These are phyloP conservation scores for Taiwanofungus camphoratus DNA, from an alignment of 1,284 basidiomycete genomes.

Conservation along the genomic window DNA sequence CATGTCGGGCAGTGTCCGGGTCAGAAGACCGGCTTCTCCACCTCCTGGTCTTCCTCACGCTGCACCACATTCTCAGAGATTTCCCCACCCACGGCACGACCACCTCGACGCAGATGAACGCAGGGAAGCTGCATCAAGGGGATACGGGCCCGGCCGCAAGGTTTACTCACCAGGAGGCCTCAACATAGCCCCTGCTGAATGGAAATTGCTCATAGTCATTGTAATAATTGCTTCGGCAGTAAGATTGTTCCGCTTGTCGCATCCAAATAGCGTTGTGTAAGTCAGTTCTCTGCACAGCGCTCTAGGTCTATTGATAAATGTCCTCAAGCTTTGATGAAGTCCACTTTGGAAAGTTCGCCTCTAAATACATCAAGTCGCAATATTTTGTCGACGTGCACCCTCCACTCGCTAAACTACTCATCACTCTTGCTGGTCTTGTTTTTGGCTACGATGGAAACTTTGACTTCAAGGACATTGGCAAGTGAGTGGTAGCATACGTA, in stretches of 20 bases:
- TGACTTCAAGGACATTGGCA: conserved; percentile 96
- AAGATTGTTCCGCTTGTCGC: conserved; percentile 73
- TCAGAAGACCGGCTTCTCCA: conserved; percentile 61
- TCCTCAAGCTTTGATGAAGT: conserved; percentile 88
- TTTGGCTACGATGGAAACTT: conserved; percentile 93
- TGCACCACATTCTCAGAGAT: conserved; percentile 40
- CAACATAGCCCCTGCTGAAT: conserved; percentile 61
- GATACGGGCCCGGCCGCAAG: conserved; percentile 49
- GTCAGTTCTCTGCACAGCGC: conserved; percentile 27
- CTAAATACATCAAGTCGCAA: conserved; percentile 84
- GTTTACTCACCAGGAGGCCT: conserved; percentile 58
- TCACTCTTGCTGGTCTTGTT: conserved; percentile 85
- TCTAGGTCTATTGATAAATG: conserved; percentile 3
- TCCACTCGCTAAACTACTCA: conserved; percentile 92
- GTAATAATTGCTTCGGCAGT: conserved; percentile 67
- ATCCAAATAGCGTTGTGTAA: conserved; percentile 86
- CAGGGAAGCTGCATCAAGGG: conserved; percentile 61
- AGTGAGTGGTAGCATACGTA: conserved; percentile 52
- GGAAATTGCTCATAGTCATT: conserved; percentile 63
- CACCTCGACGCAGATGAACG: conserved; percentile 70
- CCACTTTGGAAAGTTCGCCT: conserved; percentile 93
- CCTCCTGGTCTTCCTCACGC: conserved; percentile 40
- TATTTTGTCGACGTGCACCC: conserved; percentile 98
- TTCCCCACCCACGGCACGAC: conserved; percentile 55
- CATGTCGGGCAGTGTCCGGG: conserved; percentile 38